These are phyloP conservation scores for Coccomyxa sp. DNA, from an alignment of 139 green algal genomes.

Conservation along the genomic window DNA sequence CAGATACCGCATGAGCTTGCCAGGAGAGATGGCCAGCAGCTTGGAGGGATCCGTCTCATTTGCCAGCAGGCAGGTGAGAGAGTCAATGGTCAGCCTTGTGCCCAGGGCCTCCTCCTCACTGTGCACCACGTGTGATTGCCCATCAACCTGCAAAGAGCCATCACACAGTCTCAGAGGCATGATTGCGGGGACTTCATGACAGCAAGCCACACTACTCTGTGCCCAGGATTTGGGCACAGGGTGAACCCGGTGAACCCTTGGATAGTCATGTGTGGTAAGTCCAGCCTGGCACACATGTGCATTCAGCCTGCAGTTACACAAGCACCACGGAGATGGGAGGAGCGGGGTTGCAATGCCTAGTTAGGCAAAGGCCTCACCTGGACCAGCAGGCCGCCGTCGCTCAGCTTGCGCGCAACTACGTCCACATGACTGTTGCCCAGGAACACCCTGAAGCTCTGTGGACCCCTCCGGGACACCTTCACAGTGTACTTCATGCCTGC, in stretches of 20 bases:
- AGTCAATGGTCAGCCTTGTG: constrained; percentile 88
- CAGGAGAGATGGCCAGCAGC: constrained; percentile 52
- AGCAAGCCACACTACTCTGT: no score
- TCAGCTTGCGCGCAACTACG: constrained; percentile 76
- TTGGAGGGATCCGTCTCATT: constrained; percentile 55
- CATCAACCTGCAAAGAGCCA: constrained; percentile 72
- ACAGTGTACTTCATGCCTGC: constrained; percentile 81
- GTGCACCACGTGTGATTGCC: constrained; percentile 87
- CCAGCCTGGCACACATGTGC: no score
- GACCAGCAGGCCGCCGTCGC: constrained; percentile 88
- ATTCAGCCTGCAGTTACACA: no score
- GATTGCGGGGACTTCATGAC: no score
- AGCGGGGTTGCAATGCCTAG: no score
- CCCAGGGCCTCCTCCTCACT: constrained; percentile 85
- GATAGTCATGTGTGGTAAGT: no score
- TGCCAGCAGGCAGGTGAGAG: constrained; percentile 84
- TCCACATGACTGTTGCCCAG: constrained; percentile 70
- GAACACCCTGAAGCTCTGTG: constrained; percentile 32
- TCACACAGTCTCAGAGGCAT: neutral
- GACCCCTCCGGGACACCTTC: constrained; percentile 41
- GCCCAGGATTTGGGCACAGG: no score
- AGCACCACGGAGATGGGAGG: no score
- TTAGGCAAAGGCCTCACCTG: no score
- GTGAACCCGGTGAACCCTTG: no score
- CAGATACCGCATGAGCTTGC: constrained; percentile 82